phyloP scores from a whole-genome alignment of 495 filamentous ascomycete species.

The Neurospora intermedia region DNA sequence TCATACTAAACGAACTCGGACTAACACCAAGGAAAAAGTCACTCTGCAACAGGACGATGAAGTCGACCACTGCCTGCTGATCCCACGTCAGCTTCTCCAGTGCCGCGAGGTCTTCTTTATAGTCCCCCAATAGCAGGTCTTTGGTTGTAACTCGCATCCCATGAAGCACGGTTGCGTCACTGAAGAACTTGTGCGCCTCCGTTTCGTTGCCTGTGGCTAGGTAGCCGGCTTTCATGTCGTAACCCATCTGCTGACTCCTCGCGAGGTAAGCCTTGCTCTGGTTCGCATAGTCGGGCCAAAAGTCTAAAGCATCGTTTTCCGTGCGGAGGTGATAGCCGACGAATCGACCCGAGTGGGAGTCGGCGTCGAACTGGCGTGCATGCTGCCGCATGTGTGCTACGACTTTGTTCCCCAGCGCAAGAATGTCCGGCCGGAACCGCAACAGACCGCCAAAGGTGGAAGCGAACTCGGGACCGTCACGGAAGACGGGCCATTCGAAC shows the following conservation, averaged over 20 bases:
- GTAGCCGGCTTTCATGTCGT: slow-evolving; percentile 22
- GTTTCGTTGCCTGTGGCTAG: slow-evolving; percentile 32
- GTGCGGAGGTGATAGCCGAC: slow-evolving; percentile 31
- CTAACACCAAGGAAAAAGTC: slow-evolving; percentile 35
- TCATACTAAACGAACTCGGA: slow-evolving; percentile 37
- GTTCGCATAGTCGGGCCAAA: slow-evolving; percentile 32
- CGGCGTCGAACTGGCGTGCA: slow-evolving; percentile 10
- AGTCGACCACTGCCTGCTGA: slow-evolving; percentile 35
- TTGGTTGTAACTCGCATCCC: slow-evolving; percentile 26
- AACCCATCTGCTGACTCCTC: slow-evolving; percentile 14
- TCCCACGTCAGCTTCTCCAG: slow-evolving; percentile 32
- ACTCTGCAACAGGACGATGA: slow-evolving; percentile 25
- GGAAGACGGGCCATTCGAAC: slow-evolving; percentile 33
- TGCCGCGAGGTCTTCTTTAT: slow-evolving; percentile 15
- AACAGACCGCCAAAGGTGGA: slow-evolving; percentile 32
- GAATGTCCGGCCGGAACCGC: slow-evolving; percentile 26
- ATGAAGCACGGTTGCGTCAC: neutral
- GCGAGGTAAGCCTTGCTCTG: slow-evolving; percentile 27
- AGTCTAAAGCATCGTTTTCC: slow-evolving; percentile 29
- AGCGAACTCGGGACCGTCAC: slow-evolving; percentile 34
- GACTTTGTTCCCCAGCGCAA: slow-evolving; percentile 20
- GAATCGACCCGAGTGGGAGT: slow-evolving; percentile 9
- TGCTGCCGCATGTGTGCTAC: slow-evolving; percentile 15
- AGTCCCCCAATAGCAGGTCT: slow-evolving; percentile 15
- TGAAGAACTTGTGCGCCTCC: slow-evolving; percentile 22